These are phyloP conservation scores for Glycyrrhiza uralensis DNA, from an alignment of 306 rosid species.

Conservation along the genomic window DNA sequence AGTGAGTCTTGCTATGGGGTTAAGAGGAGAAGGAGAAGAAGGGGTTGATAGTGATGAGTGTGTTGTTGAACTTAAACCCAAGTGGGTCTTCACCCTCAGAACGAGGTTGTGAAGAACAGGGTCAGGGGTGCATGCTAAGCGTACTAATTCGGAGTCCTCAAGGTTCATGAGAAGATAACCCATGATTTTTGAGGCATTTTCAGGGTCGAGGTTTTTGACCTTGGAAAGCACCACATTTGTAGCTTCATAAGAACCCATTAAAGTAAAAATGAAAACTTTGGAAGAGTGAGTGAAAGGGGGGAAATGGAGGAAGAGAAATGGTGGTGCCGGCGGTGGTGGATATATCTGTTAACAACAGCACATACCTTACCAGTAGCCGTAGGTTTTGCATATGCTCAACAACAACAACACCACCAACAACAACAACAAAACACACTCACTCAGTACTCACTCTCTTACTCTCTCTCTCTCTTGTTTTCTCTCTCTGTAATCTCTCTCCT, in stretches of 20 bases:
- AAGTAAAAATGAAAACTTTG: neutral
- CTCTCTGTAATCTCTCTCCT: constrained; percentile 55
- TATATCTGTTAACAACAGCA: constrained; percentile 7
- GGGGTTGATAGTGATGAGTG: constrained; percentile 35
- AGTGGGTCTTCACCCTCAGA: constrained; percentile 57
- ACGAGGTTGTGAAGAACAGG: constrained; percentile 50
- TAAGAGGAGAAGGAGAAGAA: constrained; percentile 48
- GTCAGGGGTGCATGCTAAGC: constrained; percentile 71
- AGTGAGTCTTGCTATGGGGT: constrained; percentile 65
- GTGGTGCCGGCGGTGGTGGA: neutral
- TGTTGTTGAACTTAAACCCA: too few relatives aligned
- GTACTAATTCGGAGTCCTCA: constrained; percentile 66
- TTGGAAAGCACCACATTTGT: constrained; percentile 63
- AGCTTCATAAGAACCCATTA: constrained; percentile 82
- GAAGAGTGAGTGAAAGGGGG: neutral
- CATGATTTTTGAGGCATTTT: constrained; percentile 87
- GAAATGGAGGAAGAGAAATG: neutral
- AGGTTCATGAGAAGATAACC: constrained; percentile 74
- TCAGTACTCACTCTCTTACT: neutral
- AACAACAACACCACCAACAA: too few relatives aligned
- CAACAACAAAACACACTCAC: neutral
- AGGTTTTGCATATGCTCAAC: constrained; percentile 51
- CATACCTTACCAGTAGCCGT: constrained; percentile 30
- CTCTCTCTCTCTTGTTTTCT: neutral
- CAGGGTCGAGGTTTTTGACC: constrained; percentile 73